Base-by-base conservation (phyloP, 108 stramenopile genomes). In the Cyclotella distinguenda region DNA sequence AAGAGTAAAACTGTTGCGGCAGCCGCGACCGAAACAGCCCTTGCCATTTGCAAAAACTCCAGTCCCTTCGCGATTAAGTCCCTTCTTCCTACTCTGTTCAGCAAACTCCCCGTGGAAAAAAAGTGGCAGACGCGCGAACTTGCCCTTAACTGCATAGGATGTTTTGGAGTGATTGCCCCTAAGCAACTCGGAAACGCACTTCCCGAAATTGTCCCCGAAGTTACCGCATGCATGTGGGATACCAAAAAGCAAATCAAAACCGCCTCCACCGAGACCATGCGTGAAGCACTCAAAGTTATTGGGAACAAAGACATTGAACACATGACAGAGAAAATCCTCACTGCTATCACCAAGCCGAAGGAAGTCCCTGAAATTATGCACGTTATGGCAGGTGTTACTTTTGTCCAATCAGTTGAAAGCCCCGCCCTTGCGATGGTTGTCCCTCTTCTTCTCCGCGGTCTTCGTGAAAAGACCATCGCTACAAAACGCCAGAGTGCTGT, bases 221-320 rank as follows among this genome's bases (percentile, higher is more conserved):
- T 98, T 33, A 95, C 97, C 12, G 91, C 92, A 5, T 94, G 89
- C 66, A 95, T 98, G 94, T 95, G 95, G 93, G 97, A 97, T 81
- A 95, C 97, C 57, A 97, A 97, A 93, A 96, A 95, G 83, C 93
- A 95, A 81, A 89, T 97, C 66, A 94, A 94, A 87, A 81, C 70
- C 35, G 96, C 98, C 16, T 92, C 96, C 53, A 95, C 87, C 33
- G 78, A 60, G 1, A 91, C 96, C 67, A 97, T 98, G 98, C 76
- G 86, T 25, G 74, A 74, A 21, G 90, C 95, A 7, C 79, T 93
- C 60, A 87, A 93, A 21, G 94, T 98, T 40, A 96, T 97, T 66
- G 98, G 98, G 46, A 98, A 98, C 94, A 87, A 90, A 59, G 98
- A 98, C 83, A 97, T 98, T 60, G 98, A 97, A 79, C 96, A 97